Base-by-base conservation (phyloP, 306 rosid genomes). In the Echinosophora koreensis region DNA sequence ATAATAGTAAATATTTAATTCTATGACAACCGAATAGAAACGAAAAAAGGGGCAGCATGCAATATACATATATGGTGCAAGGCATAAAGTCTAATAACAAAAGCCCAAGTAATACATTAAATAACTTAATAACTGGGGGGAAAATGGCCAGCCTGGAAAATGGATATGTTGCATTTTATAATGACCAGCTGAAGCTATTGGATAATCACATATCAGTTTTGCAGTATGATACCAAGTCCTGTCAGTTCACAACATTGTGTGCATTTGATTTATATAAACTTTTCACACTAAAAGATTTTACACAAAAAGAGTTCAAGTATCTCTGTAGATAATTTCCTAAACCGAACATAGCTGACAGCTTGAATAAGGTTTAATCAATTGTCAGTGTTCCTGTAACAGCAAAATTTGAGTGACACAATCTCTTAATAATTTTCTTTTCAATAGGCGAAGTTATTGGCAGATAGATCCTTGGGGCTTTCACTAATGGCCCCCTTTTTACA, bases 11-110 rank as follows among this genome's bases (percentile, higher is more conserved):
- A 13, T 32, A 50, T 78, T 18, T 41, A 30, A 71, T 52, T 7
- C 54, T 2, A 39, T 42, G 32, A 54, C 15, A 63, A 22, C 39
- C 35, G 38, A 47, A 16, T 4, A 16, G 47, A 42, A 50, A 6
- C 17, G 27, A 22, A 17, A 65, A 63, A 22, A 22, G 22, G 12
- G 27, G 49, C 10, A 2, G 8, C 8, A 22, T 35, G 55, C 54
- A 66, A 52, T 14, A 71, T 54, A 69, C 62, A 57, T 18, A 14
- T 32, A 37, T 2, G 54, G 16, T 15, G 32, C 17, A 69, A 0
- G 6, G 39, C 39, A 35, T 35, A 35, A 35, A 62, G 37, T 79
- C 75, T 32, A 66, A 77, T n/a, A 58, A 58, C 69, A 60, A 61
- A 69, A 59, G 34, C 22, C 59, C 10, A 61, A 4, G 6, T 58